Conservation (phyloP, 2,329 filamentous ascomycete species). For the Dothideomycetes sp. region DNA sequence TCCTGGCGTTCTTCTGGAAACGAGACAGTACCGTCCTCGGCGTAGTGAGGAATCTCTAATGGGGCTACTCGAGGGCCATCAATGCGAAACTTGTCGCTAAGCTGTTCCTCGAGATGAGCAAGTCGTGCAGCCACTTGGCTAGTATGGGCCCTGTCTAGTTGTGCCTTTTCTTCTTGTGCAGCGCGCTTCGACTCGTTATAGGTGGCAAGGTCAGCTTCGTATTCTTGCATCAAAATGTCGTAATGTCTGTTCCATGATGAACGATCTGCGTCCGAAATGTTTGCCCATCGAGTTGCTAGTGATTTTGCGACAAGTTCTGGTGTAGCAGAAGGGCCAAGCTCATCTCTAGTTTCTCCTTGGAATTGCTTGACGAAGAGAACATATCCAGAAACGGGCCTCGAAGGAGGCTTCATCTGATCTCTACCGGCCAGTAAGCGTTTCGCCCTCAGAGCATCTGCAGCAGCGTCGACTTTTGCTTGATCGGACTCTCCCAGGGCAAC, state of each 20-base stretch:
- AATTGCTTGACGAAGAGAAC: constrained; percentile 15
- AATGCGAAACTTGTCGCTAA: constrained; percentile 16
- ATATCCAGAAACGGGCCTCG: constrained; percentile 13
- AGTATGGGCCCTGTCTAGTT: constrained; percentile 4
- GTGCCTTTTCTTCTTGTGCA: constrained; percentile 5
- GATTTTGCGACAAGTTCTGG: constrained; percentile 8
- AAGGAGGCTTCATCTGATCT: constrained; percentile 7
- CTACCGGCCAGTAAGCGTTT: constrained; percentile 6
- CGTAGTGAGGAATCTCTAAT: constrained; percentile 14
- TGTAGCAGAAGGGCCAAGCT: constrained; percentile 6
- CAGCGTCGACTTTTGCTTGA: constrained; percentile 5
- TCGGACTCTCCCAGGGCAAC: constrained; percentile 9
- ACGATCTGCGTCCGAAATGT: constrained; percentile 5
- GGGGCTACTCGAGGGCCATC: constrained; percentile 15
- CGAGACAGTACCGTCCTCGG: constrained; percentile 16
- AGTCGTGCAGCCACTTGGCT: constrained; percentile 12
- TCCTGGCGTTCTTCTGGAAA: constrained; percentile 7
- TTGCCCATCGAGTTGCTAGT: constrained; percentile 5
- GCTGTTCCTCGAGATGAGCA: constrained; percentile 18
- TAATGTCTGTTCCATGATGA: constrained; percentile 4
- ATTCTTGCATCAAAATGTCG: constrained; percentile 6
- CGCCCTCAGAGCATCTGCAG: constrained; percentile 6
- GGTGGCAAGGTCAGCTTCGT: constrained; percentile 7
- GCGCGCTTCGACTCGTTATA: constrained; percentile 7
- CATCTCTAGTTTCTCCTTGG: constrained; percentile 7